These are phyloP conservation scores for Thermothelomyces thermophilus DNA, from an alignment of 2,329 filamentous ascomycete species.

Conservation along the genomic window DNA sequence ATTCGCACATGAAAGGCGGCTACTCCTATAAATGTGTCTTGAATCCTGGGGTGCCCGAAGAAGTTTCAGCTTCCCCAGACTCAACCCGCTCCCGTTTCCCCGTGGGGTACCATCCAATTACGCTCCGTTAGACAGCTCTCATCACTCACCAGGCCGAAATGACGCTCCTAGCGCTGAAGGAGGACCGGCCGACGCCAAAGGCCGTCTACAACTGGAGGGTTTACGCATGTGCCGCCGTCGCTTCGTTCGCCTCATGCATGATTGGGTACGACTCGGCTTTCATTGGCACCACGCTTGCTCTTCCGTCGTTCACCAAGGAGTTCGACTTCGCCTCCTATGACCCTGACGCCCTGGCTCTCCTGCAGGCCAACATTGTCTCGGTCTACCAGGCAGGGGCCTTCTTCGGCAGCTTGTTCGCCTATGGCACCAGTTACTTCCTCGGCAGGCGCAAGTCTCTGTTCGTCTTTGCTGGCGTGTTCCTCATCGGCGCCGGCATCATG, in stretches of 20 bases:
- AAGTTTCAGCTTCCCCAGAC: constrained; percentile 7
- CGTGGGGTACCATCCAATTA: not conserved
- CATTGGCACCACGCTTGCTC: constrained; percentile 68
- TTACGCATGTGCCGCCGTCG: constrained; percentile 47
- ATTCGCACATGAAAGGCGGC: not conserved
- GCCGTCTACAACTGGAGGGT: constrained; percentile 57
- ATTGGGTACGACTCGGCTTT: constrained; percentile 66
- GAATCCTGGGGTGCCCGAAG: constrained; percentile 4
- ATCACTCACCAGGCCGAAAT: constrained; percentile 21
- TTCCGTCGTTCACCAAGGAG: constrained; percentile 62
- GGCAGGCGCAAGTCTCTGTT: constrained; percentile 61
- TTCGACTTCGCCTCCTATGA: constrained; percentile 55
- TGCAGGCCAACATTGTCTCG: constrained; percentile 71
- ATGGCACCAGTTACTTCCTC: constrained; percentile 57
- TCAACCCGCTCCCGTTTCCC: not conserved
- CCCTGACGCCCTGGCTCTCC: constrained; percentile 43
- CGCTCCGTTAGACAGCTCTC: not conserved
- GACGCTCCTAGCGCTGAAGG: constrained; percentile 43
- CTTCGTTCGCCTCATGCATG: constrained; percentile 51
- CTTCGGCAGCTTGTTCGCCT: constrained; percentile 69
- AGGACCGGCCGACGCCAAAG: constrained; percentile 51
- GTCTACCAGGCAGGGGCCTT: constrained; percentile 79
- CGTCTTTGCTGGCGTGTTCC: constrained; percentile 56
- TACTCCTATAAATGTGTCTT: constrained; percentile 16
- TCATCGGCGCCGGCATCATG: constrained; percentile 66